A percentile compares a stretch with the other conserved stretches of the same genome.
phyloP scores from a whole-genome alignment of 2,329 filamentous ascomycete species.

The Gaeumannomyces sp. region DNA sequence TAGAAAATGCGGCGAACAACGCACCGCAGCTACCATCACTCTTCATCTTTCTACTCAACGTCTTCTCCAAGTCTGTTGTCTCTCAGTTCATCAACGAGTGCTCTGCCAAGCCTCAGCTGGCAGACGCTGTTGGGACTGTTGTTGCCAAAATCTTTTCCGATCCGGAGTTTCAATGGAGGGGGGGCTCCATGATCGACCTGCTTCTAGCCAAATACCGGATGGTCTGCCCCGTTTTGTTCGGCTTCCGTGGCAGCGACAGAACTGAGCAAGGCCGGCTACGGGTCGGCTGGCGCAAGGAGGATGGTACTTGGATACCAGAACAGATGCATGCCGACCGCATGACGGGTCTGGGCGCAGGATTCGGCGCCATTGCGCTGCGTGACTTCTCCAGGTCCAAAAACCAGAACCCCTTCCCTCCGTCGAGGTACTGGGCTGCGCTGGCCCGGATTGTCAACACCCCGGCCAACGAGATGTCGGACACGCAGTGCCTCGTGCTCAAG shows the following conservation, averaged over 20 bases:
- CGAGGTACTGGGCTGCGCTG: constrained; percentile 76
- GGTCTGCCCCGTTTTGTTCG: constrained; percentile 79
- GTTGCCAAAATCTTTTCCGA: constrained; percentile 64
- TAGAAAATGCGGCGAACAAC: constrained; percentile 36
- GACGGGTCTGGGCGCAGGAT: constrained; percentile 78
- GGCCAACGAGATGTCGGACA: constrained; percentile 59
- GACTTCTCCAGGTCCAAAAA: constrained; percentile 68
- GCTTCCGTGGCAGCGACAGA: constrained; percentile 68
- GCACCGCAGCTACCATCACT: constrained; percentile 47
- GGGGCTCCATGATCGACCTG: constrained; percentile 65
- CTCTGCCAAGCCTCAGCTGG: constrained; percentile 50
- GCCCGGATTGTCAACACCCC: constrained; percentile 73
- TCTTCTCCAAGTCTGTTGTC: constrained; percentile 62
- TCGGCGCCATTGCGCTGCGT: constrained; percentile 72
- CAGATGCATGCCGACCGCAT: constrained; percentile 76
- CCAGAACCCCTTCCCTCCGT: constrained; percentile 69
- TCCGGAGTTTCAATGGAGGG: constrained; percentile 55
- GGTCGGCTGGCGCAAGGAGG: constrained; percentile 68
- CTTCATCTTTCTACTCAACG: constrained; percentile 67
- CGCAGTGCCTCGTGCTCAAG: constrained; percentile 64
- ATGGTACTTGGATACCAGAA: constrained; percentile 55
- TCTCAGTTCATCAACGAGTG: constrained; percentile 60
- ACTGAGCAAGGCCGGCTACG: constrained; percentile 59
- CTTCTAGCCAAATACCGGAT: constrained; percentile 77
- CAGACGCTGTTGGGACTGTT: constrained; percentile 67